Percentiles rank a stretch among this genome's conserved stretches.
phyloP scores from a whole-genome alignment of 441 rosid genomes.

The Sinapis alba region DNA sequence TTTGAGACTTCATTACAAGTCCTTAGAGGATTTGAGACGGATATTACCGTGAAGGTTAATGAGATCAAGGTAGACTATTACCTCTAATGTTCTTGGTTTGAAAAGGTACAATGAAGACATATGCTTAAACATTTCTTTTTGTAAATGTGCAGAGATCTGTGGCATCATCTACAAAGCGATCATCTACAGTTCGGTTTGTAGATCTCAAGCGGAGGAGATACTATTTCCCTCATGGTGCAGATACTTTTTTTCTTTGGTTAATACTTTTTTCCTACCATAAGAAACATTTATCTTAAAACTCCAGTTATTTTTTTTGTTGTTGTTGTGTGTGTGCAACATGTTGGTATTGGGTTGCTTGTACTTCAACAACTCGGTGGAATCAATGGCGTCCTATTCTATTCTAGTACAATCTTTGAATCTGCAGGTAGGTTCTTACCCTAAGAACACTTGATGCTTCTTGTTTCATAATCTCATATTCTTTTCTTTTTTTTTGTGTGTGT shows the following conservation, averaged over 20 bases:
- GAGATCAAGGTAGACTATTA: conserved; percentile 63
- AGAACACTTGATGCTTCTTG: conserved; percentile 2
- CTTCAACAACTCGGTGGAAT: conserved; percentile 79
- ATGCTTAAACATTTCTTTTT: conserved; percentile 7
- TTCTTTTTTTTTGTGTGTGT: no score
- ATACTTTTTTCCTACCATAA: conserved; percentile 10
- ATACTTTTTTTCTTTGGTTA: not conserved
- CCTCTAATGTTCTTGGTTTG: not conserved
- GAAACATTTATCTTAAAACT: not conserved
- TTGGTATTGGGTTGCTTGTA: conserved; percentile 68
- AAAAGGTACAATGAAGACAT: not conserved
- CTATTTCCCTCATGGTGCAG: conserved; percentile 69
- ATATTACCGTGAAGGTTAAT: conserved; percentile 64
- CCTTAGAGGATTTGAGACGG: conserved; percentile 68
- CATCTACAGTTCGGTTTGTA: conserved; percentile 53
- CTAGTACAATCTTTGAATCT: conserved; percentile 63
- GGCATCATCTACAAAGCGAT: conserved; percentile 61
- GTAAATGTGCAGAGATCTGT: conserved; percentile 54
- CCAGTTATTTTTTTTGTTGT: not conserved
- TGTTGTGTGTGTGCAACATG: no score
- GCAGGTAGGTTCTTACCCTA: no score
- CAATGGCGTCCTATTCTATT: conserved; percentile 72
- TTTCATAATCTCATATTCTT: not conserved
- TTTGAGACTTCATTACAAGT: conserved; percentile 77
- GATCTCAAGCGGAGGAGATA: conserved; percentile 75